Evolutionary conservation across 2,329 filamentous ascomycete genomes (phyloP), one percentile per base, ranked within the genome.

Genomic region (Aspergillus pseudoviridinutans): DNA sequence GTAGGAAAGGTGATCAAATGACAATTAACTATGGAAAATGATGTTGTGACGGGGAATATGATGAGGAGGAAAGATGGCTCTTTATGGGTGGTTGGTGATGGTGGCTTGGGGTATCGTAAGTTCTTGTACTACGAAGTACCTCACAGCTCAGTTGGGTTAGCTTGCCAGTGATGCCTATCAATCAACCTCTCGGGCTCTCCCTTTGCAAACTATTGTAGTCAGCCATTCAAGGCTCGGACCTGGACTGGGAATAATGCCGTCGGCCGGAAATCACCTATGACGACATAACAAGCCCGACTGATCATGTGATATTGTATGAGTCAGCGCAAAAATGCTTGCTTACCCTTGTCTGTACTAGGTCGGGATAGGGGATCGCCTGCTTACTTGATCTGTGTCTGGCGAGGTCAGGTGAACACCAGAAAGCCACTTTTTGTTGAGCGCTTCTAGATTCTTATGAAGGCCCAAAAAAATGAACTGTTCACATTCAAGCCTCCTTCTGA

Each of bases 271-370:
- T 41, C 44, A 41, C 41, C 32, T 55, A 60, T 60, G 58, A 60
- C 58, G 58, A 60, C 58, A 60, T 53, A 20, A 38, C 1, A 25
- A 24, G 14, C 38, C 14, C 14, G 2, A n/a, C 1, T 6, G 24
- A 51, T 60, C 58, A 60, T 58, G 58, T 60, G 58, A 60, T 51
- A 10, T 1, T 8, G 25, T 24, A 28, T 60, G 52, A 58, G 52
- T 60, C 58, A 60, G 55, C 52, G 32, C 25, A 51, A 55, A 55
- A 55, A 49, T 17, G 14, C 32, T 17, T 17, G 32, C 32, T 17
- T 35, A 6, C 32, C 12, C 14, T 1, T 1, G 32, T 38, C 14
- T 3, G 32, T 17, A 38, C 32, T 35, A 46, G 22, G 22, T 22
- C 22, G 22, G 22, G 22, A 22, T 22, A 51, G 9, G 55, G 50